A percentile compares a stretch with the other conserved stretches of the same genome.
Evolutionary conservation across 2,329 filamentous ascomycete genomes (phyloP).

Genomic region (Clarireedia monteithiana): DNA sequence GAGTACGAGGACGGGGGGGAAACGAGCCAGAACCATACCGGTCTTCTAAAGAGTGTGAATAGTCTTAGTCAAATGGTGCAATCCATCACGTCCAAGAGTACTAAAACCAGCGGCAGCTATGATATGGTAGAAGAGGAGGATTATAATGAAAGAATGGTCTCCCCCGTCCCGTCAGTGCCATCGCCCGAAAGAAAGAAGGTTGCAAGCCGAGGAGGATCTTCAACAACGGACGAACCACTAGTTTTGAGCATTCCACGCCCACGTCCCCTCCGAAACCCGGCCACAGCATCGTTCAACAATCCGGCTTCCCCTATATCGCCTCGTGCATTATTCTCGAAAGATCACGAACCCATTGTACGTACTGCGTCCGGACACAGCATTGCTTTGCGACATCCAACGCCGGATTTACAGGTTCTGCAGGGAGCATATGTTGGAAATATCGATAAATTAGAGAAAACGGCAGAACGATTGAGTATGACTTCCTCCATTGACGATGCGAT

Average conservation of each 20-base stretch:
- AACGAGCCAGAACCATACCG: constrained; percentile 12
- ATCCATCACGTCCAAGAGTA: constrained; percentile 13
- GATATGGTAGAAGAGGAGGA: constrained; percentile 19
- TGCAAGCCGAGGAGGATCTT: constrained; percentile 1
- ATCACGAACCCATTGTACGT: constrained; percentile 18
- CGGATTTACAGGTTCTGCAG: constrained; percentile 54
- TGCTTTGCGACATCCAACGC: constrained; percentile 47
- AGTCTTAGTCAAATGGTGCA: constrained; percentile 10
- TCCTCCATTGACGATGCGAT: constrained; percentile 75
- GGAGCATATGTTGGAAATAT: constrained; percentile 60
- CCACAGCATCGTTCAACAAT: constrained; percentile 14
- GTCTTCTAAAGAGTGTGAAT: neutral
- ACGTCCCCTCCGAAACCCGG: constrained; percentile 14
- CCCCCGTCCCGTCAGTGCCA: neutral
- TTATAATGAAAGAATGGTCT: constrained; percentile 7
- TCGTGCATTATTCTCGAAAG: constrained; percentile 4
- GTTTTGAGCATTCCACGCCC: constrained; percentile 15
- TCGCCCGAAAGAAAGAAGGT: constrained; percentile 5
- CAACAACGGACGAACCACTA: constrained; percentile 5
- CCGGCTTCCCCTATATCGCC: constrained; percentile 8
- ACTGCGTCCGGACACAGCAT: constrained; percentile 25
- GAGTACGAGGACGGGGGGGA: neutral
- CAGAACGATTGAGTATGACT: constrained; percentile 63
- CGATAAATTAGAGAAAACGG: constrained; percentile 65
- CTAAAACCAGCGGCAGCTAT: constrained; percentile 13